phyloP scores from a whole-genome alignment of 306 rosid genomes.

The Dalbergia oliveri region DNA sequence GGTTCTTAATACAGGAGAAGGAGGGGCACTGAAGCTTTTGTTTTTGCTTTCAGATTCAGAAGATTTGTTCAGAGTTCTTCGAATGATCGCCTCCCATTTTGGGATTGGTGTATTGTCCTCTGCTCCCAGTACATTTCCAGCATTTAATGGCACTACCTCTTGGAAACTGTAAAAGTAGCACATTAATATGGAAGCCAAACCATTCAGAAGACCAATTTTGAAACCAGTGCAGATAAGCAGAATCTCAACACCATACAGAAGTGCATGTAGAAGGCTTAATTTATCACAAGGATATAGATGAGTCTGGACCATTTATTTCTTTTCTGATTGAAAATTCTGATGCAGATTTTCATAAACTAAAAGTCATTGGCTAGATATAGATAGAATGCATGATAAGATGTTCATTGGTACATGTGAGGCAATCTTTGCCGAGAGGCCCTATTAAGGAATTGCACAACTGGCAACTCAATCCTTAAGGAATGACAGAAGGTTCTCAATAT shows the following conservation, averaged over 20 bases:
- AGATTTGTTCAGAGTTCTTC: conserved; percentile 81
- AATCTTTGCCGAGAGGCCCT: too few species aligned
- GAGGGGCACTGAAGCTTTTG: conserved; percentile 80
- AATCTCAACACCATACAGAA: too few species aligned
- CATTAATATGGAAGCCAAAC: conserved; percentile 25
- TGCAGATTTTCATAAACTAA: too few species aligned
- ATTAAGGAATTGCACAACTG: neutral
- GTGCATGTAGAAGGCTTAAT: neutral
- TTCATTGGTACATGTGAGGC: too few species aligned
- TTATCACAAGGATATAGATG: neutral
- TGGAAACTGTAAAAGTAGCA: conserved; percentile 68
- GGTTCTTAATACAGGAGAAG: conserved; percentile 72
- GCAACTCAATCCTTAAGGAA: neutral
- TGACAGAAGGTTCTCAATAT: neutral
- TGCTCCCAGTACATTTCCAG: conserved; percentile 95
- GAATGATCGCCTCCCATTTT: conserved; percentile 91
- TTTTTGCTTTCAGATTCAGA: conserved; percentile 63
- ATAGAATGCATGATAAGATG: neutral
- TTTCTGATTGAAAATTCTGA: too few species aligned
- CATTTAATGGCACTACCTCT: conserved; percentile 94
- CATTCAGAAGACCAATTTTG: conserved; percentile 41
- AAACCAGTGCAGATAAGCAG: conserved; percentile 7
- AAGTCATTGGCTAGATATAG: too few species aligned
- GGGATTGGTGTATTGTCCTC: conserved; percentile 82
- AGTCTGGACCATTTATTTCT: too few species aligned